Base-by-base conservation (phyloP, 352 stramenopile genomes). In the Bremia lactucae region DNA sequence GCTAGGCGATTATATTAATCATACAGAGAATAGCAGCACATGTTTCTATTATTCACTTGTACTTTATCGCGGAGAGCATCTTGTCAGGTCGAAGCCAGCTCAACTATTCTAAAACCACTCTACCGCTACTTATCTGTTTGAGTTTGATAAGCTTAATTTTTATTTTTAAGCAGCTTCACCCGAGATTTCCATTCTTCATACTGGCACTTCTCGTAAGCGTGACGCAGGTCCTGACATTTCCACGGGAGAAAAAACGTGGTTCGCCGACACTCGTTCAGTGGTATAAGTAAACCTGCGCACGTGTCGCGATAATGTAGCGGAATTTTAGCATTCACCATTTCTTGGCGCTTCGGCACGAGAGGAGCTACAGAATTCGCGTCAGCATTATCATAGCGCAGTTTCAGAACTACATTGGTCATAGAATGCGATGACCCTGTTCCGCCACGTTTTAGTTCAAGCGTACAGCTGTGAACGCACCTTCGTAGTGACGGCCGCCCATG, bases 201-300 rank as follows among this genome's bases (percentile, higher is more conserved):
- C 77, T 97, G 79, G 72, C 95, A 98, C 68, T 98, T 97, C 69
- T 98, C 95, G 68, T 98, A 98, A 21, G 87, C 95, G 71, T 98
- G 95, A 63, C 93, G 87, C 65, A 98, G 66, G 62, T 98, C 91
- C 60, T 87, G 76, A 68, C 95, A 98, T 64, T 97, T 88, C 70
- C 89, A 96, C 37, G 92, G 92, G 52, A 96, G 69, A 62, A 87
- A 98, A 38, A 87, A 82, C 31, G 87, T 98, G 46, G 95, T 71
- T 43, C 87, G 87, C 67, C 95, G 88, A 65, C 87, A 95, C 59
- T 97, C 82, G 66, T 98, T 98, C 34, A 98, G 65, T 46, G 82
- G 76, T 44, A 98, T 95, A 25, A 98, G 68, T 24, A 98, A 66
- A 37, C 96, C 90, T 24, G 87, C 90, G 62, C 95, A 98, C 31